Conservation (phyloP, 352 stramenopile species). For the Phytophthora lateralis region DNA sequence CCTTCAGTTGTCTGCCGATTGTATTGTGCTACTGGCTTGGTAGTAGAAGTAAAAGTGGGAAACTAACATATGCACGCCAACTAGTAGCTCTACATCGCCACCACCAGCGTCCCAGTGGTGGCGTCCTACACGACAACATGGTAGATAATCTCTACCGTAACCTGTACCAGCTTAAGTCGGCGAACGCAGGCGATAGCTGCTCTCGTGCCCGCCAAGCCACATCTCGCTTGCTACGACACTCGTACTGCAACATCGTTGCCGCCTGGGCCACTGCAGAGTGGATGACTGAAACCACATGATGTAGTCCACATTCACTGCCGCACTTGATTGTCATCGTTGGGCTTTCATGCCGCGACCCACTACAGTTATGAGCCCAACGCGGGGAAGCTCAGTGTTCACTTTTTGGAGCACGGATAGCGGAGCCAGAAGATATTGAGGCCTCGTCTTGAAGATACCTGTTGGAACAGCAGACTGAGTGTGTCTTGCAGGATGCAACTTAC, state of each 20-base stretch:
- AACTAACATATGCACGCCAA: not conserved
- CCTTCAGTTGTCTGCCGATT: slow-evolving; percentile 4
- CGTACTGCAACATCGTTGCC: slow-evolving; percentile 6
- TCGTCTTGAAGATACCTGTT: no score
- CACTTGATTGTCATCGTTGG: slow-evolving; percentile 16
- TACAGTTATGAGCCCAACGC: no score
- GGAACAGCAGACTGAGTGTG: no score
- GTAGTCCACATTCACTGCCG: not conserved
- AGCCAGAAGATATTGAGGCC: no score
- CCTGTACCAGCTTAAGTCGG: not conserved
- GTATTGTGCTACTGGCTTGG: slow-evolving; percentile 9
- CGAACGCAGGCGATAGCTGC: not conserved
- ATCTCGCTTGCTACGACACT: not conserved
- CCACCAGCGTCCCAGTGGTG: not conserved
- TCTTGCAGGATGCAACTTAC: no score
- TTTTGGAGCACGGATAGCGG: no score
- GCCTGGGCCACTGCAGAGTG: not conserved
- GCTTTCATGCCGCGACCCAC: slow-evolving; percentile 13
- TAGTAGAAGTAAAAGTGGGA: slow-evolving; percentile 2
- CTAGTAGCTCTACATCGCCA: not conserved
- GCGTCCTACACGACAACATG: not conserved
- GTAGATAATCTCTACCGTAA: not conserved
- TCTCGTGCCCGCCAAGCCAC: not conserved
- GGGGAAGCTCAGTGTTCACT: no score
- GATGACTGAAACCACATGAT: slow-evolving; percentile 13